Conservation (phyloP, 345 rosid genomes). For the Tarenaya hassleriana region DNA sequence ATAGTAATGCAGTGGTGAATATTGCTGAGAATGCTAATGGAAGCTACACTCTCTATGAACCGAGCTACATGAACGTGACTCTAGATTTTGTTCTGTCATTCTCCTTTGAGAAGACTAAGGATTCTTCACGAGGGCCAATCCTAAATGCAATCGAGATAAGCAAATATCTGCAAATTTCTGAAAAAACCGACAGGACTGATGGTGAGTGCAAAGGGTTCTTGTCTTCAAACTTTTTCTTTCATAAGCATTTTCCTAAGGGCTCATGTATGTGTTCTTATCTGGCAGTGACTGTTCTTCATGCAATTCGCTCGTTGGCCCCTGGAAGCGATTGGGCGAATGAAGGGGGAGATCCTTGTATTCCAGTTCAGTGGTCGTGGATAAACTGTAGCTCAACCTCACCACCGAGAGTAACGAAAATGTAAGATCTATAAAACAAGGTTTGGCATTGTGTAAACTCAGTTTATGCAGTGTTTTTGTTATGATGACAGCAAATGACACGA, state of each 20-base stretch:
- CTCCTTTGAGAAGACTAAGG: conserved; percentile 58
- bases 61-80: conserved; percentile 93
- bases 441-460: background rate
- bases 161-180: conserved; percentile 63
- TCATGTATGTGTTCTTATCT: conserved; percentile 16
- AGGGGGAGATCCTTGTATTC: conserved; percentile 93
- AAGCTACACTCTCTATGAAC: conserved; percentile 84
- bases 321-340: conserved; percentile 55
- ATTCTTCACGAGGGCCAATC: conserved; percentile 82
- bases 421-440: conserved; percentile 20
- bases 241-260: conserved; percentile 6
- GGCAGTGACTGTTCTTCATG: conserved; percentile 57
- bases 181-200: conserved; percentile 56
- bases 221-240: background rate
- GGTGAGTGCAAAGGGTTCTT: conserved; percentile 37
- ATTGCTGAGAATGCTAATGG: conserved; percentile 93
- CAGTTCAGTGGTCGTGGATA: conserved; percentile 77
- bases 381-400: conserved; percentile 57
- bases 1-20: conserved; percentile 91
- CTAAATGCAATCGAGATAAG: conserved; percentile 88
- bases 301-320: conserved; percentile 42
- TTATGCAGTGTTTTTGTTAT: background rate
- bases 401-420: conserved; percentile 92
- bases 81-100: conserved; percentile 72
- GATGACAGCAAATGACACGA: conserved; percentile 5